Percentiles rank a stretch among this genome's conserved stretches.
These are phyloP conservation scores for Sclerospora graminicola DNA, from an alignment of 352 stramenopile species.

Conservation along the genomic window DNA sequence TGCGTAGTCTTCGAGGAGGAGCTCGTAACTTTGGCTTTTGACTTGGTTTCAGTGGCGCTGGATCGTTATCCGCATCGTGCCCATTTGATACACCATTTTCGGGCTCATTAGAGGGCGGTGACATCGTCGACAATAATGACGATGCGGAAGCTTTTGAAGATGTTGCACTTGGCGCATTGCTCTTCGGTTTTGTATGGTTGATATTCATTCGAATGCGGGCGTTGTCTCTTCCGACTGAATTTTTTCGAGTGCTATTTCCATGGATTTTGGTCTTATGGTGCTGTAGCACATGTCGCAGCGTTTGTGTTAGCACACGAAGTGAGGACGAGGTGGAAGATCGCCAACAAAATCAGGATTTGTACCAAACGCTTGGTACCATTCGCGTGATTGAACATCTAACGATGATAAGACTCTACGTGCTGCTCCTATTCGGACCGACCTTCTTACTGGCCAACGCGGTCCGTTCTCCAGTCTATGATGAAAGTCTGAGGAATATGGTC, in stretches of 20 bases:
- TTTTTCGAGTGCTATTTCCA: no score
- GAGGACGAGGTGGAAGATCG: no score
- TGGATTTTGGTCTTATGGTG: constrained; percentile 3
- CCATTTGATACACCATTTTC: constrained; percentile 5
- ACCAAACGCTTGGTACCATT: no score
- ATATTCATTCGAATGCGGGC: constrained; percentile 8
- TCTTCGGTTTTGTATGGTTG: constrained; percentile 1
- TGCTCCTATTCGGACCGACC: constrained; percentile 4
- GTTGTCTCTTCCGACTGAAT: not conserved
- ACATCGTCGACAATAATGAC: not conserved
- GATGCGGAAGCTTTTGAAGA: not conserved
- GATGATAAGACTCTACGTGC: constrained; percentile 4
- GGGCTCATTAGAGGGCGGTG: not conserved
- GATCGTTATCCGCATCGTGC: constrained; percentile 1
- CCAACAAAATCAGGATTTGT: no score
- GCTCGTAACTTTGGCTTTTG: constrained; percentile 10
- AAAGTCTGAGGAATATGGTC: not conserved
- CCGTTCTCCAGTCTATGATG: constrained; percentile 18
- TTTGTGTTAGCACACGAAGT: not conserved
- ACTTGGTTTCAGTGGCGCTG: constrained; percentile 9
- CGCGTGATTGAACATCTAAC: no score
- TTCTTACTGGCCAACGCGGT: constrained; percentile 14
- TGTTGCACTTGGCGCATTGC: not conserved
- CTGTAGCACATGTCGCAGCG: constrained; percentile 7
- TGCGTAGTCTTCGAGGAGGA: constrained; percentile 39